Conservation (phyloP, 352 stramenopile species). For the Globisporangium splendens region DNA sequence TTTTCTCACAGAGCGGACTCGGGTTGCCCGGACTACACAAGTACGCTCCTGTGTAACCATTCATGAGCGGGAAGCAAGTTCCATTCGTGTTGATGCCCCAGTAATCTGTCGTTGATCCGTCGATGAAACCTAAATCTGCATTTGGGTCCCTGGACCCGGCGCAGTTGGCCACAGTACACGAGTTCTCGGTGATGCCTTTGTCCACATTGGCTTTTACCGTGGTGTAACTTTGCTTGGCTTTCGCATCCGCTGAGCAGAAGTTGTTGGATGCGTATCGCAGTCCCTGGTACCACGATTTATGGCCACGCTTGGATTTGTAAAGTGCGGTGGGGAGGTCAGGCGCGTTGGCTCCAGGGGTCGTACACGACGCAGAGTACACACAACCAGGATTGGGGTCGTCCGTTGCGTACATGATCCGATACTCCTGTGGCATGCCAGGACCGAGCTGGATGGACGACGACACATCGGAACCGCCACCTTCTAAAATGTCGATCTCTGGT, state of each 20-base stretch:
- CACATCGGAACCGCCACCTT: constrained; percentile 70
- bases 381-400: constrained; percentile 18
- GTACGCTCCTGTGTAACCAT: constrained; percentile 53
- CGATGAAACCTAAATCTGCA: constrained; percentile 33
- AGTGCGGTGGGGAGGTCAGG: constrained; percentile 32
- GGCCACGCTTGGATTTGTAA: constrained; percentile 39
- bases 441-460: constrained; percentile 89
- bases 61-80: constrained; percentile 55
- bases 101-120: constrained; percentile 23
- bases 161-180: constrained; percentile 33
- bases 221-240: constrained; percentile 27
- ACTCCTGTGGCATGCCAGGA: constrained; percentile 57
- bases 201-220: constrained; percentile 32
- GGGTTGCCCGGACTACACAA: constrained; percentile 55
- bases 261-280: constrained; percentile 58
- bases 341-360: constrained; percentile 38
- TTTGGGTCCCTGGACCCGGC: constrained; percentile 52
- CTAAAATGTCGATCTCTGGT: constrained; percentile 92
- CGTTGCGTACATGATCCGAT: constrained; percentile 24
- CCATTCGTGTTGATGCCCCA: constrained; percentile 64
- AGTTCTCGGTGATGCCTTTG: constrained; percentile 41
- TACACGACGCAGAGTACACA: constrained; percentile 38
- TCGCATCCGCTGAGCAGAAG: constrained; percentile 28
- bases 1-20: constrained; percentile 19
- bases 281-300: constrained; percentile 73